Evolutionary conservation across 2,329 filamentous ascomycete genomes (phyloP), one percentile per base, ranked within the genome.

Genomic region (Pseudocercospora eumusae): DNA sequence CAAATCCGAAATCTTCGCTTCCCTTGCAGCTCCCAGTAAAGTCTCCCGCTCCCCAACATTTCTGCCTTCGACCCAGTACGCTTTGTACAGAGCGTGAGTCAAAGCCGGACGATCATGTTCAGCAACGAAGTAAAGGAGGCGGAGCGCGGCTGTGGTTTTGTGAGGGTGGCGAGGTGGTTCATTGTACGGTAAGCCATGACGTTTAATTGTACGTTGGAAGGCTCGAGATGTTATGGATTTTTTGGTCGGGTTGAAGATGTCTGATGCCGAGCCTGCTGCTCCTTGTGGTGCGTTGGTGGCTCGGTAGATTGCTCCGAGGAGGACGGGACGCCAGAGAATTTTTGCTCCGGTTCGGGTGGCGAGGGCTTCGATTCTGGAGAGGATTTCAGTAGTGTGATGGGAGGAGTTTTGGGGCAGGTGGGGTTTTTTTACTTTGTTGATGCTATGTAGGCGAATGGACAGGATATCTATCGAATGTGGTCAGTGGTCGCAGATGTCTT

Each of bases 231-330:
- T 64, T 13, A 69, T 57, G 52, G 62, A 57, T 56, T 69, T 69
- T 57, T 69, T 69, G 18, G 67, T 69, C 1, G 64, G 50, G 28
- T 69, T 69, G 64, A 66, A 69, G 50, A 68, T 59, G 27, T 69
- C 67, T 6, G 66, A 68, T 15, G 67, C 67, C 5, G 67, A 69
- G 18, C 67, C 67, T 11, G 62, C 67, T 10, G 67, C 67, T 11
- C 67, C 67, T 65, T 69, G 67, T 7, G 67, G 67, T 2, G 67
- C 67, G 28, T 57, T 55, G 2, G 67, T 69, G 2, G 66, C 66
- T 18, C 67, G 66, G 50, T 69, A 69, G 36, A 69, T 68, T 13
- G 67, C 67, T 50, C 67, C 67, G 25, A 69, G 57, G 6, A 69
- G 64, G 21, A 69, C 67, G 20, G 67, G 67, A n/a, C 64, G 63